These are phyloP conservation scores for Rhodamnia rubescens DNA, from an alignment of 345 rosid genomes.

Conservation along the genomic window DNA sequence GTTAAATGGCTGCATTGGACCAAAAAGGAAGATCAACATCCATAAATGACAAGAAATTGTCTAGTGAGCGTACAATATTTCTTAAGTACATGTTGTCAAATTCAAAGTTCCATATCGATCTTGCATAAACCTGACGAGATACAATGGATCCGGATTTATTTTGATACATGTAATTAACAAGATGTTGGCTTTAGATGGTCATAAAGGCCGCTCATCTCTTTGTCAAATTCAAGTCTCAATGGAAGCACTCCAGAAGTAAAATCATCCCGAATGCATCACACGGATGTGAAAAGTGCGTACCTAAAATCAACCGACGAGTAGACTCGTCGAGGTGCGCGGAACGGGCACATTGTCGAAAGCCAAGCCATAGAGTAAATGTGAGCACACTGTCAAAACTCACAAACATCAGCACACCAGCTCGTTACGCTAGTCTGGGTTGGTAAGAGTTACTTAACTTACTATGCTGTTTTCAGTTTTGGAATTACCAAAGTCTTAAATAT, in stretches of 20 bases:
- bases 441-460: too few species aligned
- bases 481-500: neutral
- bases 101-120: neutral
- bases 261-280: neutral
- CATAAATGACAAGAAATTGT: too few species aligned
- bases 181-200: neutral
- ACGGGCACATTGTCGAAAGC: neutral
- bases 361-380: too few species aligned
- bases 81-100: neutral
- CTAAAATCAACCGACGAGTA: too few species aligned
- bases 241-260: too few species aligned
- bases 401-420: neutral
- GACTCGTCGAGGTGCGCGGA: neutral
- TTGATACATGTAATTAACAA: neutral
- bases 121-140: neutral
- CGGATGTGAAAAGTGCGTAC: neutral
- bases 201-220: neutral
- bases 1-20: neutral
- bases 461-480: too few species aligned
- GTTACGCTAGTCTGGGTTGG: neutral
- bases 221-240: too few species aligned
- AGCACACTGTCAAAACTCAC: neutral
- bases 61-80: neutral
- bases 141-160: neutral
- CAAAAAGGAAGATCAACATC: neutral